These are phyloP conservation scores for Pseudogymnoascus sp. DNA, from an alignment of 2,329 filamentous ascomycete species.

Conservation along the genomic window DNA sequence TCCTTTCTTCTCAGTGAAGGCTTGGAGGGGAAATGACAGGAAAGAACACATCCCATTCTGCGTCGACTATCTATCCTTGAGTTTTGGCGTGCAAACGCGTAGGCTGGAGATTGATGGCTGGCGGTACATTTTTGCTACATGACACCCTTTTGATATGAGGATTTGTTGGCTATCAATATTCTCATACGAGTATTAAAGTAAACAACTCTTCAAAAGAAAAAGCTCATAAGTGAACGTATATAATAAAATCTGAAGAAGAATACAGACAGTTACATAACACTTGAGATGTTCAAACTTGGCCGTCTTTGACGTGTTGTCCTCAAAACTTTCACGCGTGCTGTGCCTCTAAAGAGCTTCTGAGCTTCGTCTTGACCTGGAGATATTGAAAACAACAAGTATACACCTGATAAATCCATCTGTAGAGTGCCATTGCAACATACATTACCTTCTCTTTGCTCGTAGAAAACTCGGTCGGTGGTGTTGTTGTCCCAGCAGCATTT, in stretches of 20 bases:
- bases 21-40: constrained; percentile 64
- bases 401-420: not conserved
- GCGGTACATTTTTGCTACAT: constrained; percentile 7
- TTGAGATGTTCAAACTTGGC: not conserved
- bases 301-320: not conserved
- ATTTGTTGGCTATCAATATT: not conserved
- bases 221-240: not conserved
- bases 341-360: not conserved
- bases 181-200: not conserved
- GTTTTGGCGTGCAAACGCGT: constrained; percentile 34
- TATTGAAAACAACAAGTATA: not conserved
- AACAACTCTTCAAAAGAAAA: not conserved
- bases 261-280: not conserved
- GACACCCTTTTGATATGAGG: not conserved
- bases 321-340: not conserved
- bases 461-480: not conserved
- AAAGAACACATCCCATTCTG: constrained; percentile 41
- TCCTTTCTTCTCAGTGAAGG: constrained; percentile 44
- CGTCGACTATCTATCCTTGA: constrained; percentile 53
- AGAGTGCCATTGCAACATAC: not conserved
- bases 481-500: not conserved
- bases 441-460: not conserved
- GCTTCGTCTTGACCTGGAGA: not conserved
- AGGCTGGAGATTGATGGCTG: constrained; percentile 15
- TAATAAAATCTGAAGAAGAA: not conserved